Evolutionary conservation across 2,329 filamentous ascomycete genomes (phyloP), one percentile per base, ranked within the genome.

Genomic region (Aspergillus carbonarius): DNA sequence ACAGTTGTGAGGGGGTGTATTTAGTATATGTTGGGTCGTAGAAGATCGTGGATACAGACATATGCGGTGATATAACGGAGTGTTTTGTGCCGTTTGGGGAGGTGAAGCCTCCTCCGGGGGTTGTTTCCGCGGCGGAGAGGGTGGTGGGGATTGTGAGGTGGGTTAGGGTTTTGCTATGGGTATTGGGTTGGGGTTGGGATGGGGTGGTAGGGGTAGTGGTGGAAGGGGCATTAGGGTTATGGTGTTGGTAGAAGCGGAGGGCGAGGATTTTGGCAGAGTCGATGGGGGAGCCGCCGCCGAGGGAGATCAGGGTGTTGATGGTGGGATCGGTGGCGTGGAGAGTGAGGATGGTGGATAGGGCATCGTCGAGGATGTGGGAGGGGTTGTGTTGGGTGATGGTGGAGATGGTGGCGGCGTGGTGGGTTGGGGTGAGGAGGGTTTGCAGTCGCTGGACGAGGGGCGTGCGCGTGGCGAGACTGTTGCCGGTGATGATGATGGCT

Each of bases 91-190:
- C 49, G 6, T 47, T 35, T 18, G 40, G 4, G 1, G 25, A 20
- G 2, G 49, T 58, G 35, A 46, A 27, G 13, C 40, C 34, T 1
- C 49, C 56, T 5, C 25, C 56, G 5, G 49, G 27, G 6, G 56
- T 58, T 4, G 49, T 54, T 49, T 58, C 56, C 7, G 56, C 56
- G 3, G 49, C 50, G 23, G 49, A 54, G 25, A 58, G 50, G n/a
- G 50, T 58, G 4, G 56, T 58, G 8, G 56, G 56, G 42, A 58
- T 58, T 15, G 56, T 20, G 6, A 58, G 35, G 30, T 54, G 56
- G 5, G 50, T 54, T 20, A 58, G 50, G 13, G 10, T 54, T 12
- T 2, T 4, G 5, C 10, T 34, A n/a, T 18, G 40, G 10, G 30
- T 17, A 8, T 30, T 30, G 27, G 4, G 27, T 30, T 8, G 25